Conservation (phyloP, 2,329 filamentous ascomycete species). For the Phaeosphaeriaceae sp. region DNA sequence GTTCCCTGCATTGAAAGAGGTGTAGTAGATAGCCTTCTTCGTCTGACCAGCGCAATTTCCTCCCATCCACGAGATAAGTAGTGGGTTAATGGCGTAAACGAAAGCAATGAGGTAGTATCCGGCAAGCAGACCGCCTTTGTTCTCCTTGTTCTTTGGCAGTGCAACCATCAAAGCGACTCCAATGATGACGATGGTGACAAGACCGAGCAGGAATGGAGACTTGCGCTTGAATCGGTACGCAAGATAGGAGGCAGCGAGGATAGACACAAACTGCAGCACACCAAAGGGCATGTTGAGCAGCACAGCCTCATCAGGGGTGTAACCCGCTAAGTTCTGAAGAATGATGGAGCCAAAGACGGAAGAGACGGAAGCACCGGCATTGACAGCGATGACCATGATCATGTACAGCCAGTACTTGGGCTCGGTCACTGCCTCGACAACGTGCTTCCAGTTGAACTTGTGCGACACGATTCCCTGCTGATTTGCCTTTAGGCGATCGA, state of each 20-base stretch:
- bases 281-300: constrained; percentile 65
- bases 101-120: constrained; percentile 74
- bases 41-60: constrained; percentile 73
- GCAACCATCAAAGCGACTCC: constrained; percentile 67
- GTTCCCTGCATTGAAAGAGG: constrained; percentile 68
- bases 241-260: constrained; percentile 57
- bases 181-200: constrained; percentile 64
- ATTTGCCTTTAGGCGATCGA: constrained; percentile 76
- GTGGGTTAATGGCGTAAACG: constrained; percentile 70
- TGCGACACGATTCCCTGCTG: constrained; percentile 76
- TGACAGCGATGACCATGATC: constrained; percentile 33
- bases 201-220: constrained; percentile 54
- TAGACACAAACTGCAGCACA: constrained; percentile 28
- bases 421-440: constrained; percentile 63
- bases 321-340: constrained; percentile 64
- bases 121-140: constrained; percentile 60
- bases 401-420: constrained; percentile 61
- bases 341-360: constrained; percentile 69
- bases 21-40: constrained; percentile 72
- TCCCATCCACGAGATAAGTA: constrained; percentile 74
- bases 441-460: constrained; percentile 71
- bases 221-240: constrained; percentile 69
- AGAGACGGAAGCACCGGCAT: constrained; percentile 54
- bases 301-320: constrained; percentile 65
- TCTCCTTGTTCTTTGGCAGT: constrained; percentile 48